Conservation (phyloP, 1,284 basidiomycete species). For the Ganoderma sinense region DNA sequence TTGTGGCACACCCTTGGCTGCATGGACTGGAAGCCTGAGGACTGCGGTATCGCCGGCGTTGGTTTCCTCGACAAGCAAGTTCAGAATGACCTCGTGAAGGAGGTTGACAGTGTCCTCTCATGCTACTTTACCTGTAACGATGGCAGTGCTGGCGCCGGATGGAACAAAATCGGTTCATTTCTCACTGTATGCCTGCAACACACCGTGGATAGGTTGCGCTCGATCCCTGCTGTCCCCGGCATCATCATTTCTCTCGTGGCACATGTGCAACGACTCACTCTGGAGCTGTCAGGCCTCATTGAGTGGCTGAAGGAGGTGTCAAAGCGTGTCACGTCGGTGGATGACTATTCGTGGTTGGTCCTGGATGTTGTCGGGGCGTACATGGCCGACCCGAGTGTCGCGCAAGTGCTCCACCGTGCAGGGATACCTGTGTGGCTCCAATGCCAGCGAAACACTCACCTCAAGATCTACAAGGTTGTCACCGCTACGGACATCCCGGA, state of each 20-base stretch:
- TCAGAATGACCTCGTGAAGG: too few relatives aligned
- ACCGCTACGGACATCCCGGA: neutral
- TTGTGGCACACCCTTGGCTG: too few relatives aligned
- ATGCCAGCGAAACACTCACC: neutral
- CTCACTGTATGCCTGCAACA: too few relatives aligned
- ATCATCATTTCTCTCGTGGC: conserved; percentile 5
- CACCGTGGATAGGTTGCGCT: too few relatives aligned
- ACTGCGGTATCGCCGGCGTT: too few relatives aligned
- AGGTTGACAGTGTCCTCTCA: too few relatives aligned
- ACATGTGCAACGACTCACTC: conserved; percentile 8
- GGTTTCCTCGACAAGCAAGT: too few relatives aligned
- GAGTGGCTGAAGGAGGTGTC: neutral
- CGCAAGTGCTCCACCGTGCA: conserved; percentile 5
- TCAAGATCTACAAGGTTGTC: conserved; percentile 3
- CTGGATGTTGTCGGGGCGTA: neutral
- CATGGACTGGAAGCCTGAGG: too few relatives aligned
- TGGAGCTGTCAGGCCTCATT: conserved; percentile 8
- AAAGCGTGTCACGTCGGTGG: neutral
- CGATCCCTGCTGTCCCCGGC: too few relatives aligned
- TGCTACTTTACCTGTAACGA: too few relatives aligned
- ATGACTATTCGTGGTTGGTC: neutral
- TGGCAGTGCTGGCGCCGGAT: too few relatives aligned
- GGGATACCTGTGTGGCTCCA: conserved; percentile 15
- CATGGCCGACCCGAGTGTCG: neutral
- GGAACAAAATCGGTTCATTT: too few relatives aligned